Percentiles rank a stretch among this genome's conserved stretches.
Conservation (phyloP, 176 grass and related monocot species). For the Eremochloa ophiuroides region DNA sequence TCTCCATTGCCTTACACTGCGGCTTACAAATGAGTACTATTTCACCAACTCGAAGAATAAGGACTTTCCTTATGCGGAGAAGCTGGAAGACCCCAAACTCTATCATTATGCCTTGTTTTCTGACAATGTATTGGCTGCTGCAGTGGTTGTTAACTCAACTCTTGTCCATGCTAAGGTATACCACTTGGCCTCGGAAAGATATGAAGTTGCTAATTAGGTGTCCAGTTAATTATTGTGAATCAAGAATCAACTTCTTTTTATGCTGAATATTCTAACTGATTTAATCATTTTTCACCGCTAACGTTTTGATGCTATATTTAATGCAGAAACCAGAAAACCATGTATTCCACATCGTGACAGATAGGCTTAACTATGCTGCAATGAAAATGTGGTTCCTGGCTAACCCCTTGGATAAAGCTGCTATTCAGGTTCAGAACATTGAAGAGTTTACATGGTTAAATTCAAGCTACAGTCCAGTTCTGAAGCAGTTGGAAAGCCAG, state of each 20-base stretch:
- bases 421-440: conserved; percentile 76
- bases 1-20: conserved; percentile 76
- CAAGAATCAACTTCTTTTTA: background rate
- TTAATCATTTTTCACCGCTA: conserved; percentile 10
- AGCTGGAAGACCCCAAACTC: conserved; percentile 77
- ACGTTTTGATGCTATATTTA: conserved; percentile 3
- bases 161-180: conserved; percentile 79
- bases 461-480: conserved; percentile 85
- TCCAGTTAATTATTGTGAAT: background rate
- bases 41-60: conserved; percentile 39
- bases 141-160: conserved; percentile 87
- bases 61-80: conserved; percentile 51
- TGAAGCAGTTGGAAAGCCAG: conserved; percentile 78
- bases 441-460: conserved; percentile 94
- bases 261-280: background rate
- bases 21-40: conserved; percentile 80
- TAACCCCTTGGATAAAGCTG: conserved; percentile 63
- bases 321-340: conserved; percentile 71
- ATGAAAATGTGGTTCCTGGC: conserved; percentile 98
- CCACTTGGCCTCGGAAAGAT: background rate
- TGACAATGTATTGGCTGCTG: conserved; percentile 84
- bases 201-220: background rate
- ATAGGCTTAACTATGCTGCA: conserved; percentile 86
- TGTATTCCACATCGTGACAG: conserved; percentile 93
- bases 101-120: conserved; percentile 96